Conservation (phyloP, 106 monocot species). For the Dioscorea zingiberensis region DNA sequence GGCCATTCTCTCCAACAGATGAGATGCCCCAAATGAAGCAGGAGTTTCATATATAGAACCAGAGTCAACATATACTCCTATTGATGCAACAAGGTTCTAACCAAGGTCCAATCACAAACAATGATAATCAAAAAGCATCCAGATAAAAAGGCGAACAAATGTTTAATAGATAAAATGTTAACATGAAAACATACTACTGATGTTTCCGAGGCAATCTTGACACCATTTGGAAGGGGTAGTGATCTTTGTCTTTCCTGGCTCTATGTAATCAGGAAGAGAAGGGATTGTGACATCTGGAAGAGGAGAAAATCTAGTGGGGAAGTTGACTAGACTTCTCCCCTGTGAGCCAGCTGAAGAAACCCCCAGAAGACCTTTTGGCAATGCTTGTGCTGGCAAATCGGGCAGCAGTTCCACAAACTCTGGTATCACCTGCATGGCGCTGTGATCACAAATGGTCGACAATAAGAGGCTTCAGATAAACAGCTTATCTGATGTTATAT, state of each 20-base stretch:
- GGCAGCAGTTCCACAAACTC: slow-evolving; percentile 15
- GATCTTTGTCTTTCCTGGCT: slow-evolving; percentile 60
- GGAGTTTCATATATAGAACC: slow-evolving; percentile 74
- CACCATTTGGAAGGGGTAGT: slow-evolving; percentile 66
- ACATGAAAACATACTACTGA: slow-evolving; percentile 37
- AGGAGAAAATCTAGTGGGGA: slow-evolving; percentile 51
- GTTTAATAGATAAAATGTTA: background rate
- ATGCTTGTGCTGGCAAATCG: slow-evolving; percentile 74
- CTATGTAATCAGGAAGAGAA: slow-evolving; percentile 56
- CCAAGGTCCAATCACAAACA: background rate
- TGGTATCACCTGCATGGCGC: slow-evolving; percentile 22
- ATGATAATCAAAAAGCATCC: background rate
- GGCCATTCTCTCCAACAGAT: slow-evolving; percentile 72
- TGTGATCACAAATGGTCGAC: slow-evolving; percentile 5
- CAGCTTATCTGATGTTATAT: background rate
- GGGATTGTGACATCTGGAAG: slow-evolving; percentile 53
- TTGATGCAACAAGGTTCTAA: slow-evolving; percentile 60
- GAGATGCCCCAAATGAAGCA: slow-evolving; percentile 43
- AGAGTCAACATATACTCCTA: slow-evolving; percentile 67
- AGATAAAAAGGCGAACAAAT: slow-evolving; percentile 2
- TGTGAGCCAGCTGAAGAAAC: slow-evolving; percentile 53
- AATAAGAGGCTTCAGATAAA: background rate
- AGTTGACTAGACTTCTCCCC: slow-evolving; percentile 38
- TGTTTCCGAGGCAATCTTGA: slow-evolving; percentile 70
- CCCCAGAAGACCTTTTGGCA: slow-evolving; percentile 56